These are phyloP conservation scores for Mucor sp. DNA, from an alignment of 371 early-diverging fungal species.

Conservation along the genomic window DNA sequence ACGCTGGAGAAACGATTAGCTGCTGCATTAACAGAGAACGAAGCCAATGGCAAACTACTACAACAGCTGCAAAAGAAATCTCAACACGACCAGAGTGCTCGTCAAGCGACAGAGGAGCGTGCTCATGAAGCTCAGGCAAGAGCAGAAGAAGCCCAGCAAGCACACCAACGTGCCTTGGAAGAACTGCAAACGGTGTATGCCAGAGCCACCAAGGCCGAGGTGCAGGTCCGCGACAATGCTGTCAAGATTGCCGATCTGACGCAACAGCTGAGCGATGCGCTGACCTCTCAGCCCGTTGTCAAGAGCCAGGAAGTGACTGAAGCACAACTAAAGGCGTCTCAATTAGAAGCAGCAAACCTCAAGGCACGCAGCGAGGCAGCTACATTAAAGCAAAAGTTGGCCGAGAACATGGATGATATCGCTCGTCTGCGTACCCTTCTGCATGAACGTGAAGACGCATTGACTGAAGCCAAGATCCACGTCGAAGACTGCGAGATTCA, in stretches of 20 bases:
- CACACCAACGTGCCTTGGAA: conserved; percentile 54
- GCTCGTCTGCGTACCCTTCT: conserved; percentile 46
- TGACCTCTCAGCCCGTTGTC: conserved; percentile 14
- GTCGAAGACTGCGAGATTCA: conserved; percentile 66
- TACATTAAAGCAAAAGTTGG: conserved; percentile 50
- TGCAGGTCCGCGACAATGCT: conserved; percentile 49
- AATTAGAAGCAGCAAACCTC: conserved; percentile 60
- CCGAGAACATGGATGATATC: conserved; percentile 58
- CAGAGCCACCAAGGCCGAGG: conserved; percentile 50
- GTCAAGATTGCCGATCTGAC: conserved; percentile 49
- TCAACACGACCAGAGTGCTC: conserved; percentile 43
- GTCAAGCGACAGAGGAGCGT: conserved; percentile 52
- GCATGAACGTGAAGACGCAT: conserved; percentile 51
- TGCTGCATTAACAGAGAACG: conserved; percentile 49
- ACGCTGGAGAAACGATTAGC: conserved; percentile 57
- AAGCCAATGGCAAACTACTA: conserved; percentile 34
- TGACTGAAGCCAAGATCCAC: conserved; percentile 50
- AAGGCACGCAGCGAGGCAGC: conserved; percentile 61
- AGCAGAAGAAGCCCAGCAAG: conserved; percentile 58
- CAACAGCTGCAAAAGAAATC: conserved; percentile 46
- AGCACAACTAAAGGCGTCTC: conserved; percentile 58
- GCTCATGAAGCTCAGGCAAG: conserved; percentile 45
- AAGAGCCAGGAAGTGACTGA: conserved; percentile 47
- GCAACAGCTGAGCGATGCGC: conserved; percentile 45
- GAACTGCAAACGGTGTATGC: conserved; percentile 50